phyloP scores from a whole-genome alignment of 192 early-diverging fungal genomes.

The Pilaira anomala region DNA sequence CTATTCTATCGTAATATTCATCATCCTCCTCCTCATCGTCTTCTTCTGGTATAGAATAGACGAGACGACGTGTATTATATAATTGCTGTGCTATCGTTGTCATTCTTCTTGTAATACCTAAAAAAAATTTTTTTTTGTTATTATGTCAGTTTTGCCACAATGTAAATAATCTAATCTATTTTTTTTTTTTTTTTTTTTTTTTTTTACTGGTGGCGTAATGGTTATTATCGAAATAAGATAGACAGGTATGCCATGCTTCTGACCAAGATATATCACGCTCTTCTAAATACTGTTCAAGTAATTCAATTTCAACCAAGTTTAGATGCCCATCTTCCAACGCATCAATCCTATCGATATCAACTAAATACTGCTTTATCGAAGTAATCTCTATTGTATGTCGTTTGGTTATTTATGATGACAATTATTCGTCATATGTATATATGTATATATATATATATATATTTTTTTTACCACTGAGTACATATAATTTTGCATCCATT shows the following conservation, averaged over 20 bases:
- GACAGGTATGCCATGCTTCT: background rate
- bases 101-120: background rate
- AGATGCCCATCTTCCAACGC: slow-evolving; percentile 1
- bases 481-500: background rate
- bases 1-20: background rate
- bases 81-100: background rate
- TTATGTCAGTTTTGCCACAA: too few relatives aligned
- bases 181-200: too few relatives aligned
- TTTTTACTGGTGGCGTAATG: slow-evolving; percentile 9
- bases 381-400: background rate
- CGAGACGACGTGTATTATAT: background rate
- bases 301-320: background rate
- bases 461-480: slow-evolving; percentile 1
- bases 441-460: background rate
- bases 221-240: background rate
- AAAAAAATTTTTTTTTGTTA: too few relatives aligned
- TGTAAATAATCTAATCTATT: background rate
- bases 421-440: background rate
- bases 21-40: background rate
- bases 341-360: background rate
- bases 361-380: background rate
- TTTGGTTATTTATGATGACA: background rate
- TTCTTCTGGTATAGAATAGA: background rate
- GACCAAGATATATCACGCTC: background rate
- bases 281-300: background rate